Base-by-base conservation (phyloP, 2,329 filamentous ascomycete genomes). In the Rugonectria rugulosa region DNA sequence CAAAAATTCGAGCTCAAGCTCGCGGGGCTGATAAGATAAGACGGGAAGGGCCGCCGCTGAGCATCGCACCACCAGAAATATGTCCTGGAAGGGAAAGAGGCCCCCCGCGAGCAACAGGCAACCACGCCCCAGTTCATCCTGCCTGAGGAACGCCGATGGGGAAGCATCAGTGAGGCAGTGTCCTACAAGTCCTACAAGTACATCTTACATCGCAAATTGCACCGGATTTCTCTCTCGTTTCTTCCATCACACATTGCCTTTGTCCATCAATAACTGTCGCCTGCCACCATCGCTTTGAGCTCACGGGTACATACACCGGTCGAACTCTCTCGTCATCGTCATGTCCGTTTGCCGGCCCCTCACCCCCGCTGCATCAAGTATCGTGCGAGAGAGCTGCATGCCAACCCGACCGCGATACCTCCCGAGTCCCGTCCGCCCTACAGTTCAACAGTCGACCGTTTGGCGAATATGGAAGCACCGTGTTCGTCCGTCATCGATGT, bases 1-100 rank as follows among this genome's bases (percentile, higher is more conserved):
- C 52, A 38, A 51, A 56, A 50, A 34, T 50, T 56, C 34, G n/a
- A 11, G 17, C 17, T 24, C 45, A 49, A 27, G 45, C 7, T 31
- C n/a, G n/a, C n/a, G n/a, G 40, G 3, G n/a, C 27, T 21, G 53
- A 56, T 56, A 56, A 56, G 53, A 56, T 56, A 56, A 56, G 42
- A n/a, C 10, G 14, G 15, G n/a, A 48, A 19, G 17, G 23, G n/a
- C 31, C 48, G 34, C 36, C 11, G 15, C 34, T 15, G 19, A 36
- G 37, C 10, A 23, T 31, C 24, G 27, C 51, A 44, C 17, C 42
- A 47, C 47, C 47, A 59, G 24, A 38, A 49, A 53, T 56, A 61
- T 56, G 56, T 51, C 64, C 60, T 44, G 60, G 63, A 67, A 49
- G 23, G 64, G 63, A 64, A 66, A 66, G 55, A 63, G 60, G 26